Evolutionary conservation across 805 yeast genomes (phyloP), one percentile per base, ranked within the genome.

Genomic region (Phaffomyces opuntiae): DNA sequence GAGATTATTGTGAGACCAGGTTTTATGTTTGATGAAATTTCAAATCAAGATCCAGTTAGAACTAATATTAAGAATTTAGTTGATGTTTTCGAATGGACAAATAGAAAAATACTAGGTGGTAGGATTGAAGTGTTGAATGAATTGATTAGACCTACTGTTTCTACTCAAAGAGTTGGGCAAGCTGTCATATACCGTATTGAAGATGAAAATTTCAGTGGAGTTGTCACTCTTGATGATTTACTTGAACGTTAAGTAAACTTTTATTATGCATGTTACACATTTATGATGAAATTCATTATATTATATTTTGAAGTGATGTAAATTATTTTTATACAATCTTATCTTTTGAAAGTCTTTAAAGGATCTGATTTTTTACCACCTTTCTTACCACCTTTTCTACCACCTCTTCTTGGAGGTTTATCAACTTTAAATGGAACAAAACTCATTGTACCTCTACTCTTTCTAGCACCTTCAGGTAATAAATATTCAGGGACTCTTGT

Each of bases 401-500:
- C 60, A 33, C 37, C 37, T 19, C 24, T 35, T 35, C 65, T 63
- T 50, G 64, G 60, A 49, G 63, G 65, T 45, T 49, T 52, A 46
- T 54, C 60, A 46, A 64, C 70, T 45, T 68, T 69, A 57, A 84
- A 84, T 16, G 95, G 91, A 36, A 84, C 81, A 56, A 84, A 85
- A 4, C 87, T 87, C 45, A 83, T 62, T 49, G 75, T 75, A 32
- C 73, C 68, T 47, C 72, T 73, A 33, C 69, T 67, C 34, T 69
- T 62, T 61, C 90, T 75, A 3, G 85, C 87, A 53, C 79, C 75
- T 55, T 81, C 86, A 7, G 98, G 98, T 51, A 93, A 69, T 54
- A 93, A 70, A 59, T 93, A 93, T 39, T 87, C 89, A 1, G 99
- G 99, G 29, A 93, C 91, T 63, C 95, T 78, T 63, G 87, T 90